Evolutionary conservation across 192 early-diverging fungal species (phyloP).

Genomic region (Tieghemiomyces parasiticus): DNA sequence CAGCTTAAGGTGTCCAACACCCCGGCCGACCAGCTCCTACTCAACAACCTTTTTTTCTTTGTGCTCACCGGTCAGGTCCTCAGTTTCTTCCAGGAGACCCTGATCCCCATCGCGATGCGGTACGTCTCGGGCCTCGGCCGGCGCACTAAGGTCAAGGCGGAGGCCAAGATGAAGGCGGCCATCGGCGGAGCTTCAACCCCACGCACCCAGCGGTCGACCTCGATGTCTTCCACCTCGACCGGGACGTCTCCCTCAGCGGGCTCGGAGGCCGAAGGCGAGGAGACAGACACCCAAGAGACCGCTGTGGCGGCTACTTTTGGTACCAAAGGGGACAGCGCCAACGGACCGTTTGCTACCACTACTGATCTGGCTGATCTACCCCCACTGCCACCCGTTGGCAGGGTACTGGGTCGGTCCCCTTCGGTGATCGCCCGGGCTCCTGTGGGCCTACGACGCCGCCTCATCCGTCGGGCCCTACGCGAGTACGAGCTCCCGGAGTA

Average conservation of each 20-base stretch:
- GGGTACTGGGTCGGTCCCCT: neutral
- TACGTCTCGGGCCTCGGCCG: conserved; percentile 17
- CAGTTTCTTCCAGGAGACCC: conserved; percentile 54
- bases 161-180: neutral
- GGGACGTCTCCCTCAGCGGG: no score
- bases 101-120: conserved; percentile 49
- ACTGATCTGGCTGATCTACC: neutral
- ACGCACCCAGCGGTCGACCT: neutral
- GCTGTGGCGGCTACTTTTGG: no score
- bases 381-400: neutral
- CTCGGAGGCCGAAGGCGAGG: neutral
- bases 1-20: conserved; percentile 1
- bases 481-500: conserved; percentile 58
- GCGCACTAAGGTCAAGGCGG: neutral
- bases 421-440: neutral
- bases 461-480: conserved; percentile 11
- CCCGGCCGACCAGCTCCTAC: neutral
- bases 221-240: neutral
- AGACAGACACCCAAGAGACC: neutral
- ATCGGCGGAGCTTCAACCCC: neutral
- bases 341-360: neutral
- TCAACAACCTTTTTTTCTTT: conserved; percentile 42
- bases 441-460: neutral
- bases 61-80: conserved; percentile 72
- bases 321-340: neutral